Base-by-base conservation (phyloP, 441 rosid genomes). In the Pelargonium fulgidum region DNA sequence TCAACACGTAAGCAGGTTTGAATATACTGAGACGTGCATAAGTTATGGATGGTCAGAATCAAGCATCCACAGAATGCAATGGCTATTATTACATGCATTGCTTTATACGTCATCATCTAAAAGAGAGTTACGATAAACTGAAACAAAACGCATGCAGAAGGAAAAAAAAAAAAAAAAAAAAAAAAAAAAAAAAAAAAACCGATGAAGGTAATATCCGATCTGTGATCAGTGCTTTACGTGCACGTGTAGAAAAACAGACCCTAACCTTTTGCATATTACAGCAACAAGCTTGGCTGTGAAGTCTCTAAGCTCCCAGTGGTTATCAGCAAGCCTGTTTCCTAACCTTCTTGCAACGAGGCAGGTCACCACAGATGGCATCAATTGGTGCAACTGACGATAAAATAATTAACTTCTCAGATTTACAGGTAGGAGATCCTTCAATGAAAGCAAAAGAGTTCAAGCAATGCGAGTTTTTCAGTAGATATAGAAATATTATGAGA, bases 321-420 rank as follows among this genome's bases (percentile, higher is more conserved):
- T 88, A 83, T 91, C 97, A 3, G 92, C 79, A 75, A 87, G 77
- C 81, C 92, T 88, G 85, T 83, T 89, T 72, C 99, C 99, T 78
- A 93, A 81, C 85, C 88, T 83, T 79, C 83, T 93, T n/a, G 97
- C 91, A 65, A 93, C 96, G 72, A 91, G 89, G 87, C 99, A 93
- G 61, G 99, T 93, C 71, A 91, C 97, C 67, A 88, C 95, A 77
- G 97, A 89, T 73, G 97, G 97, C 98, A 93, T 93, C 89, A 91
- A 83, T 73, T 89, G 94, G 83, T 93, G 97, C 61, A 93, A 90
- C 98, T 93, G 93, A 75, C 66, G 79, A 70, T 73, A 78, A 82
- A 79, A 73, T 61, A 71, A 73, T 65, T 56, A 56, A 65, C 65
- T 66, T 74, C 68, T 84, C 77, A 85, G 79, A 68, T 80, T 80